Conservation (phyloP, 169 alveolate genomes). For the Theileria sp. region DNA sequence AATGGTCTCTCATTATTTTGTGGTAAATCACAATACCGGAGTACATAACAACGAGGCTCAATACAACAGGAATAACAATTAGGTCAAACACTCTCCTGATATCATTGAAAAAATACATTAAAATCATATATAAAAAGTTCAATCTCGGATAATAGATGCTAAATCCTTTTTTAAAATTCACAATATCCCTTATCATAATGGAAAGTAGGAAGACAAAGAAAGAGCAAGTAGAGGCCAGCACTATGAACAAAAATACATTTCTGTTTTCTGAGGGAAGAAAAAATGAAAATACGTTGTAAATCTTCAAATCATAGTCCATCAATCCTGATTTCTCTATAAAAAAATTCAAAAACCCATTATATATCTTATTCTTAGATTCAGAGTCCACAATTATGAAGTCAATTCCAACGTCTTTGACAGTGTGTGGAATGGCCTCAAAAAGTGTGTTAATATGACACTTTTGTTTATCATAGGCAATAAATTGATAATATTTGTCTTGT, state of each 20-base stretch:
- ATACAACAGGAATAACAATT: slow-evolving; percentile 18
- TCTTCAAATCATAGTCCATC: slow-evolving; percentile 22
- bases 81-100: slow-evolving; percentile 32
- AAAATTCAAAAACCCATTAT: slow-evolving; percentile 21
- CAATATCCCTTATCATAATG: slow-evolving; percentile 16
- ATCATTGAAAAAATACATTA: slow-evolving; percentile 49
- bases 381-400: slow-evolving; percentile 39
- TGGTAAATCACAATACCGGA: not conserved
- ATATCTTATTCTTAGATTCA: slow-evolving; percentile 23
- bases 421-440: slow-evolving; percentile 46
- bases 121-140: not conserved
- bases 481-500: not conserved
- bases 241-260: slow-evolving; percentile 4
- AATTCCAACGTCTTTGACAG: slow-evolving; percentile 15
- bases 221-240: slow-evolving; percentile 6
- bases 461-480: not conserved
- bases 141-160: slow-evolving; percentile 1
- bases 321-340: slow-evolving; percentile 37
- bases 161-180: slow-evolving; percentile 19
- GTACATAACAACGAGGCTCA: not conserved
- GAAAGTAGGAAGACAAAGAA: slow-evolving; percentile 13
- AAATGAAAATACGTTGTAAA: slow-evolving; percentile 24
- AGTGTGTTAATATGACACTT: slow-evolving; percentile 22
- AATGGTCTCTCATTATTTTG: not conserved
- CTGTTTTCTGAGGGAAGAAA: slow-evolving; percentile 23